Base-by-base conservation (phyloP, 345 rosid genomes). In the Brassica rapa region DNA sequence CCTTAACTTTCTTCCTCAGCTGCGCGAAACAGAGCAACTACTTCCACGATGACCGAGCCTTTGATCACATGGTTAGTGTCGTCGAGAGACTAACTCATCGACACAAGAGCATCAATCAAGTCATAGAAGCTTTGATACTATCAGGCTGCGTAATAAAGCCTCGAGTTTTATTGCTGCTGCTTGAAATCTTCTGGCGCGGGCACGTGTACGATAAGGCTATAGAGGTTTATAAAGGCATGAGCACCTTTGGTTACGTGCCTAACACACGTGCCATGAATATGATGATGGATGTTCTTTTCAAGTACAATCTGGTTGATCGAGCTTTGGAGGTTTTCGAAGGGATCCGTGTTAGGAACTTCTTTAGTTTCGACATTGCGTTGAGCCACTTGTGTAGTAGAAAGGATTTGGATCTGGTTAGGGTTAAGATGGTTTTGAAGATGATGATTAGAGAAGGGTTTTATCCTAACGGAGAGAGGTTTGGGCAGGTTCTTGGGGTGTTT, bases 171-270 rank as follows among this genome's bases (percentile, higher is more conserved):
- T 77, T 87, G 83, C 77, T 89, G 16, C 66, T 92, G 72, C 60
- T 92, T 68, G 87, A 93, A 85, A 86, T 90, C 69, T 90, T 83
- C 75, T 92, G 97, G 96, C 88, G 81, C 69, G 94, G 91, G 74
- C 84, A 84, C 49, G 62, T 81, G 76, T 80, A 85, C 60, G 83
- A 62, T 19, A 86, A 79, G 75, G 91, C 91, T 56, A 73, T 90
- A 1, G 88, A 90, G 74, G 77, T 88, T 64, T 86, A 80, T 67
- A 83, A 59, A 30, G 73, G 84, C 73, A 86, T 92, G 93, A 72
- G 2, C 60, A 33, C 35, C 4, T 83, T 84, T 57, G 91, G 97
- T 21, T 90, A 80, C 73, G 74, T 69, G 16, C 90, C 89, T 1
- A 89, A 85, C 43, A 85, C 91, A 1, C 89, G 88, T 70, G 92